Evolutionary conservation across 306 rosid species (phyloP).

Genomic region (Lagenaria siceraria): DNA sequence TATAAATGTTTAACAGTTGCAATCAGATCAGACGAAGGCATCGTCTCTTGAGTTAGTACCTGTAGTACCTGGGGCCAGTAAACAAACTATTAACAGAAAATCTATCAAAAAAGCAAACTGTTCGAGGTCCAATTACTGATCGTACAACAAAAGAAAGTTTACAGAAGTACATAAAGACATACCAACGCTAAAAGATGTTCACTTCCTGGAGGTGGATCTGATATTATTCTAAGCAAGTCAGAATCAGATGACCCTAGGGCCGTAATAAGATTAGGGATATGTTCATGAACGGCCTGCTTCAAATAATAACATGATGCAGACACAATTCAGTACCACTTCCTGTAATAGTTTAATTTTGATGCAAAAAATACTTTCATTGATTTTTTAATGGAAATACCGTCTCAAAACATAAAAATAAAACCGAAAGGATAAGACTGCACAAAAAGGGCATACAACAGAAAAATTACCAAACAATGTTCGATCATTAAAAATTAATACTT

Average conservation of each 20-base stretch:
- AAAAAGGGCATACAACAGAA: not conserved
- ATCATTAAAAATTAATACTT: not conserved
- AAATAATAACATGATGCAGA: constrained; percentile 8
- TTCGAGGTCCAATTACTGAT: not conserved
- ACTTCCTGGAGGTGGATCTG: constrained; percentile 99
- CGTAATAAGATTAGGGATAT: constrained; percentile 78
- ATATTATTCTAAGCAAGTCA: constrained; percentile 67
- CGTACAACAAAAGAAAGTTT: not conserved
- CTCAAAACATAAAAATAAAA: not conserved
- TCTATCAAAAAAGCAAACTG: not conserved
- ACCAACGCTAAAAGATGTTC: constrained; percentile 88
- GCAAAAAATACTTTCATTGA: not conserved
- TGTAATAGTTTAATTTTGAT: not conserved
- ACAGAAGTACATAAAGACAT: constrained; percentile 5
- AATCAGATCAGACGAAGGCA: constrained; percentile 70
- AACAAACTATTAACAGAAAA: constrained; percentile 12
- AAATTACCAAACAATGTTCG: not conserved
- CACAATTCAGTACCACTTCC: constrained; percentile 1
- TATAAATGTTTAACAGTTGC: constrained; percentile 82
- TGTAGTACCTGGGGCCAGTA: constrained; percentile 68
- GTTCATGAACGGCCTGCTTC: constrained; percentile 87
- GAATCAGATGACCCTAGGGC: constrained; percentile 77
- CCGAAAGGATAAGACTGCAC: not conserved
- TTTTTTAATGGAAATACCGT: not conserved
- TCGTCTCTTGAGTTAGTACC: constrained; percentile 71